A percentile compares a stretch with the other conserved stretches of the same genome.
phyloP scores from a whole-genome alignment of 805 yeast species.

The Wickerhamiella domercqiae region DNA sequence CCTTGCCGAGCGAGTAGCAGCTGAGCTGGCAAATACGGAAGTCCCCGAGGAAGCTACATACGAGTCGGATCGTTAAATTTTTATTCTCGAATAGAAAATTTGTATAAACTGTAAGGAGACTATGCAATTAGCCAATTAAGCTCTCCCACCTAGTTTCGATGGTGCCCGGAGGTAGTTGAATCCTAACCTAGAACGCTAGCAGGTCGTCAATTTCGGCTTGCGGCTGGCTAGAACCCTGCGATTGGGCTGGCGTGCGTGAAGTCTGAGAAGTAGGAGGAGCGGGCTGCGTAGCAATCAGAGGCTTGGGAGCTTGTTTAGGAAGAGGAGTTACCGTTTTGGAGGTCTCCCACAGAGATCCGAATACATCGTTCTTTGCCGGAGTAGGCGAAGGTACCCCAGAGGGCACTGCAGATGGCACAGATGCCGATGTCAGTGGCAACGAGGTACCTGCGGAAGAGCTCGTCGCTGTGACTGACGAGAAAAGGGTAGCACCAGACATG shows the following conservation, averaged over 20 bases:
- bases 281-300: constrained; percentile 9
- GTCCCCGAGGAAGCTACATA: background rate
- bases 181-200: background rate
- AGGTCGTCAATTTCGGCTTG: constrained; percentile 1
- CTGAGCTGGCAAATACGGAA: background rate
- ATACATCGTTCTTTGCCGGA: constrained; percentile 22
- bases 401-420: constrained; percentile 11
- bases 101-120: no score
- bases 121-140: no score
- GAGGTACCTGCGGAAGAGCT: constrained; percentile 1
- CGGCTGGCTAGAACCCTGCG: background rate
- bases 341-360: constrained; percentile 27
- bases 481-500: no score
- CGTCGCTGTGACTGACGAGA: constrained; percentile 6
- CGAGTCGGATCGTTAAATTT: background rate
- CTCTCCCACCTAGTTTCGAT: no score
- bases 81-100: background rate
- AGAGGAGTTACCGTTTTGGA: constrained; percentile 12
- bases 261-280: constrained; percentile 4
- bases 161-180: no score
- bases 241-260: background rate
- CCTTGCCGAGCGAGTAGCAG: background rate
- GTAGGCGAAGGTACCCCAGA: constrained; percentile 13
- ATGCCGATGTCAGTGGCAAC: constrained; percentile 2
- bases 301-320: constrained; percentile 1